These are phyloP conservation scores for Mrakia gelida DNA, from an alignment of 768 basidiomycete species.

Conservation along the genomic window DNA sequence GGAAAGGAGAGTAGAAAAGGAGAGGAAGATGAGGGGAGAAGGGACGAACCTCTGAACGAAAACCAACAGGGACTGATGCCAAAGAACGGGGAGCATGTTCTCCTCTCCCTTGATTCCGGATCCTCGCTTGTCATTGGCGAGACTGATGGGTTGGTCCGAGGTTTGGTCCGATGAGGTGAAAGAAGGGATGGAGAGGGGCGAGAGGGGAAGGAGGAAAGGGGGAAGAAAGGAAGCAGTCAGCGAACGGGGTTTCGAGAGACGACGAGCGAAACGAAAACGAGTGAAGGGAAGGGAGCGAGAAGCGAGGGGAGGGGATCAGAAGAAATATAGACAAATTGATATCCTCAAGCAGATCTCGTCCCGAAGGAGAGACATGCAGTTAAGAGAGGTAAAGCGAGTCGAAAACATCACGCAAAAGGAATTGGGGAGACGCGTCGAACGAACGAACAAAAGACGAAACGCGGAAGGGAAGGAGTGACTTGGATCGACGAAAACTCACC, in stretches of 20 bases:
- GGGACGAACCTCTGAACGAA: constrained; percentile 76
- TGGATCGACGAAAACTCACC: constrained; percentile 40
- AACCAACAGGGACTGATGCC: constrained; percentile 94
- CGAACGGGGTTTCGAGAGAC: neutral
- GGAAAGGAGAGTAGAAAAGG: neutral
- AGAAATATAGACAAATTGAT: constrained; percentile 15
- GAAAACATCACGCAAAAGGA: constrained; percentile 9
- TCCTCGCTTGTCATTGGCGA: constrained; percentile 77
- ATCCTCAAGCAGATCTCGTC: neutral
- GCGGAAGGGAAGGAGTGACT: neutral
- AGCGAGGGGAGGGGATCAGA: neutral
- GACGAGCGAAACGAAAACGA: neutral
- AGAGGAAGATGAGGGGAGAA: neutral
- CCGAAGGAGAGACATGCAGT: neutral
- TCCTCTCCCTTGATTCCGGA: constrained; percentile 60
- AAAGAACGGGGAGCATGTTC: constrained; percentile 87
- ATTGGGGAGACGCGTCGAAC: neutral
- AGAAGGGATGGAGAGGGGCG: neutral
- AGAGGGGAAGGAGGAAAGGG: neutral
- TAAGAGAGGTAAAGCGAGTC: constrained; percentile 19
- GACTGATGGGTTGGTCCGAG: constrained; percentile 35
- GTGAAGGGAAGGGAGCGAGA: neutral
- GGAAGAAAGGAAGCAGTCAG: neutral
- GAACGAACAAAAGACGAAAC: neutral
- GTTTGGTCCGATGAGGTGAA: neutral